phyloP scores from a whole-genome alignment of 768 basidiomycete species.

The Gloeopeniophorella convolvens region DNA sequence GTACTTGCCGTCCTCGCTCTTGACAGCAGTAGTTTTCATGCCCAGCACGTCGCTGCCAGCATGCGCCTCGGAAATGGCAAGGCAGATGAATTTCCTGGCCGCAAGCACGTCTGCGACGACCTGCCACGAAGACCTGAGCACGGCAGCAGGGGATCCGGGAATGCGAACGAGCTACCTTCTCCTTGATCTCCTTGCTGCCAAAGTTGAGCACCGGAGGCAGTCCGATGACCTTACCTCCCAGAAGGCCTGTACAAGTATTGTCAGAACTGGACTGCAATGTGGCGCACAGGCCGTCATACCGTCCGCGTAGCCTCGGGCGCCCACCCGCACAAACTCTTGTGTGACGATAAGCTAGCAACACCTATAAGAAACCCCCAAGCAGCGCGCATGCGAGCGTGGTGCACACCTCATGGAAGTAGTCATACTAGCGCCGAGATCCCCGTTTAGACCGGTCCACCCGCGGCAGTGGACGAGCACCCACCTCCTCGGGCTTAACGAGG shows the following conservation, averaged over 20 bases:
- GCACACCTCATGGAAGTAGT: slow-evolving; percentile 81
- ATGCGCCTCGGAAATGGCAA: slow-evolving; percentile 85
- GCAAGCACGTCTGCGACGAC: slow-evolving; percentile 60
- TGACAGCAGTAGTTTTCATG: slow-evolving; percentile 69
- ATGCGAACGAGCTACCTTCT: slow-evolving; percentile 27
- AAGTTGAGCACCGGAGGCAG: slow-evolving; percentile 85
- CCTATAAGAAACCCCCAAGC: not conserved
- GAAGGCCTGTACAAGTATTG: slow-evolving; percentile 33
- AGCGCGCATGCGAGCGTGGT: not conserved
- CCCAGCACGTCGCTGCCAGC: slow-evolving; percentile 85
- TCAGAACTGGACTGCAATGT: slow-evolving; percentile 36
- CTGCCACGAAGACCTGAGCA: not conserved
- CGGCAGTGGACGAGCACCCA: slow-evolving; percentile 9
- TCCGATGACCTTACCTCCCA: slow-evolving; percentile 75
- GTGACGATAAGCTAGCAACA: slow-evolving; percentile 26
- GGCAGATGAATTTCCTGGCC: slow-evolving; percentile 78
- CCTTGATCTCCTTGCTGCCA: slow-evolving; percentile 54
- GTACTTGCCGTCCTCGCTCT: slow-evolving; percentile 74
- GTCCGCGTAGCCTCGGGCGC: slow-evolving; percentile 77
- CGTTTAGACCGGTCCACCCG: too few species aligned
- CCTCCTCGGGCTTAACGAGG: slow-evolving; percentile 66
- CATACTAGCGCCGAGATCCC: slow-evolving; percentile 38
- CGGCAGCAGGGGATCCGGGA: not conserved
- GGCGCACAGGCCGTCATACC: slow-evolving; percentile 23
- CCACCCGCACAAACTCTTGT: slow-evolving; percentile 40